Evolutionary conservation across 768 basidiomycete species (phyloP).

Genomic region (Gloeopeniophorella convolvens): DNA sequence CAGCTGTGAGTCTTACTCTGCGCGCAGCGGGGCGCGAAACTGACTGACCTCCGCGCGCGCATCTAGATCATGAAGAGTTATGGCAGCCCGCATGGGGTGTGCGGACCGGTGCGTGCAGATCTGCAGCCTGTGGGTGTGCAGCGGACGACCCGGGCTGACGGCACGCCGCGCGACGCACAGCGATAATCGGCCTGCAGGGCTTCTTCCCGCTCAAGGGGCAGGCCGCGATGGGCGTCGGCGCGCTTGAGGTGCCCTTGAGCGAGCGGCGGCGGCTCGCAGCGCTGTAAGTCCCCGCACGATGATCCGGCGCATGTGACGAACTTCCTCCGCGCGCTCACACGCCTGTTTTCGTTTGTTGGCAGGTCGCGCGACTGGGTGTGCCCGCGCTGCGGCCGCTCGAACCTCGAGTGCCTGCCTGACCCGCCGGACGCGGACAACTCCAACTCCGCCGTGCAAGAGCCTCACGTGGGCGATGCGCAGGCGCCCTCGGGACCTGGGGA

Average conservation of each 20-base stretch:
- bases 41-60: constrained; percentile 18
- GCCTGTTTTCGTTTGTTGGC: not conserved
- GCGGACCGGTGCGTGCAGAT: constrained; percentile 60
- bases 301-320: not conserved
- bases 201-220: constrained; percentile 89
- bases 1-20: constrained; percentile 51
- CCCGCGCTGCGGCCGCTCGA: constrained; percentile 61
- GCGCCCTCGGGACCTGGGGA: not conserved
- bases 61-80: constrained; percentile 91
- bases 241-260: constrained; percentile 65
- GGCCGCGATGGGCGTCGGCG: constrained; percentile 81
- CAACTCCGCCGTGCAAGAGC: not conserved
- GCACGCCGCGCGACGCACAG: constrained; percentile 33
- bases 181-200: constrained; percentile 82
- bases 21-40: constrained; percentile 16
- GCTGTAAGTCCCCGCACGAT: constrained; percentile 46
- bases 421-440: constrained; percentile 27
- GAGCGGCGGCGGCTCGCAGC: constrained; percentile 76
- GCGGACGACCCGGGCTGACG: not conserved
- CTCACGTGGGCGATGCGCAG: not conserved
- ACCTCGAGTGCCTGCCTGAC: constrained; percentile 68
- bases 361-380: constrained; percentile 82
- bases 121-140: not conserved
- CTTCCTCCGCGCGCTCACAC: not conserved
- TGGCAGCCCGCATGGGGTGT: constrained; percentile 99